Percentiles rank a stretch among this genome's conserved stretches.
Conservation (phyloP, 2,329 filamentous ascomycete genomes). For the Aspergillus japonicus region DNA sequence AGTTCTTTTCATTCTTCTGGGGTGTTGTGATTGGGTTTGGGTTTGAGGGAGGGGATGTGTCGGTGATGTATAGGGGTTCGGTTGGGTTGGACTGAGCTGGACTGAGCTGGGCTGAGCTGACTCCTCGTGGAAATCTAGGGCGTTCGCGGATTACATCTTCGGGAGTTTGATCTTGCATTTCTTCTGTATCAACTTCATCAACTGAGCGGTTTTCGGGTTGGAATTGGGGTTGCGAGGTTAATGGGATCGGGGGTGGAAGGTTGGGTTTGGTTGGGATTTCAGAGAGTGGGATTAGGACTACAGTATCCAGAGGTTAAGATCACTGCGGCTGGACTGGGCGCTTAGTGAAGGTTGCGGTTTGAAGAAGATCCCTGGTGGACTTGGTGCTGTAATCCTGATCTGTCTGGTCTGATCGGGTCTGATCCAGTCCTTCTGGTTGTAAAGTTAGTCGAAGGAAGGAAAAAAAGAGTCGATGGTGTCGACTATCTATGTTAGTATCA, state of each 20-base stretch:
- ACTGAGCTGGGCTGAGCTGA: neutral
- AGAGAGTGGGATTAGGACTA: too few species aligned
- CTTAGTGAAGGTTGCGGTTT: neutral
- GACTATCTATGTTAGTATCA: neutral
- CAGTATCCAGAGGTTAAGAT: neutral
- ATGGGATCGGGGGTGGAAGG: neutral
- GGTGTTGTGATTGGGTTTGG: too few species aligned
- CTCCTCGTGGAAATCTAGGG: slow-evolving; percentile 51
- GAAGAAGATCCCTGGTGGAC: slow-evolving; percentile 11
- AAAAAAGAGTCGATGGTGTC: neutral
- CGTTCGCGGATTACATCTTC: slow-evolving; percentile 94
- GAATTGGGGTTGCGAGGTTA: neutral
- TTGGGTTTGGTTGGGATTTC: too few species aligned
- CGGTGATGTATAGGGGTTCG: too few species aligned
- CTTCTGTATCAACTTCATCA: slow-evolving; percentile 99
- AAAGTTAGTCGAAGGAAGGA: neutral
- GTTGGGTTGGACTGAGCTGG: neutral
- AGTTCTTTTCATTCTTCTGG: slow-evolving; percentile 10
- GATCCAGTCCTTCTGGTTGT: neutral
- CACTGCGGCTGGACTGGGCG: neutral
- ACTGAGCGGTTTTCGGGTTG: slow-evolving; percentile 43
- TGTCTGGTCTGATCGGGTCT: neutral
- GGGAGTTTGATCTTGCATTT: slow-evolving; percentile 95
- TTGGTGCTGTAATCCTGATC: neutral
- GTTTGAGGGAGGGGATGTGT: too few species aligned